A percentile compares a stretch with the other conserved stretches of the same genome.
Evolutionary conservation across 2,329 filamentous ascomycete species (phyloP).

Genomic region (Aspergillus arachidicola): DNA sequence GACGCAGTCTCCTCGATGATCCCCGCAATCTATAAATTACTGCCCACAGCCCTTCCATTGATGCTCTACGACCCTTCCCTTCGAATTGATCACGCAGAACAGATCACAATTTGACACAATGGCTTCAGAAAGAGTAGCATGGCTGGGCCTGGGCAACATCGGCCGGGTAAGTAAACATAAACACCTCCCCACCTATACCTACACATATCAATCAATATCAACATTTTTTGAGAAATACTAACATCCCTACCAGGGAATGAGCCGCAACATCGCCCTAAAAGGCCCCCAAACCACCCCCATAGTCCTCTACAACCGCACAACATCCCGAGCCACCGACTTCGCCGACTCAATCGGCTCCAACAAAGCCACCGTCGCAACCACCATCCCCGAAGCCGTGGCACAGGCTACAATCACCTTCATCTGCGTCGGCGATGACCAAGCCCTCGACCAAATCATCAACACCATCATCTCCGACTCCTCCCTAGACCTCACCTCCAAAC

Average conservation of each 20-base stretch:
- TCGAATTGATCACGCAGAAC: not conserved
- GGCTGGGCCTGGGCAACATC: conserved; percentile 87
- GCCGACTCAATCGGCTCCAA: conserved; percentile 60
- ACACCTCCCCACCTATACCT: not conserved
- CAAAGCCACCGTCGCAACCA: conserved; percentile 66
- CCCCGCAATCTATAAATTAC: not conserved
- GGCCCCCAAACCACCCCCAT: conserved; percentile 71
- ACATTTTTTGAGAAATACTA: conserved; percentile 6
- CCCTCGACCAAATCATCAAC: conserved; percentile 65
- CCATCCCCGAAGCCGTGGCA: conserved; percentile 66
- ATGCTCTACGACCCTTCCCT: conserved; percentile 6
- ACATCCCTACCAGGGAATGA: conserved; percentile 67
- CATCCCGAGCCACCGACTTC: conserved; percentile 65
- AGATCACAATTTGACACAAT: conserved; percentile 18
- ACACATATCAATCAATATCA: not conserved
- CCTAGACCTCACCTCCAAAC: conserved; percentile 65
- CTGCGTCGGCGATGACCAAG: conserved; percentile 77
- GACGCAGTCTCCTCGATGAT: not conserved
- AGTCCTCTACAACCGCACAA: conserved; percentile 79
- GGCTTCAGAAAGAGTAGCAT: conserved; percentile 61
- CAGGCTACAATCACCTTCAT: conserved; percentile 77
- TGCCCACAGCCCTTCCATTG: not conserved
- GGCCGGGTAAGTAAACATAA: conserved; percentile 63
- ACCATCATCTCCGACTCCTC: conserved; percentile 52
- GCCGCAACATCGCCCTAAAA: conserved; percentile 79